phyloP scores from a whole-genome alignment of 768 basidiomycete species.

The Tephrocybe sp. region DNA sequence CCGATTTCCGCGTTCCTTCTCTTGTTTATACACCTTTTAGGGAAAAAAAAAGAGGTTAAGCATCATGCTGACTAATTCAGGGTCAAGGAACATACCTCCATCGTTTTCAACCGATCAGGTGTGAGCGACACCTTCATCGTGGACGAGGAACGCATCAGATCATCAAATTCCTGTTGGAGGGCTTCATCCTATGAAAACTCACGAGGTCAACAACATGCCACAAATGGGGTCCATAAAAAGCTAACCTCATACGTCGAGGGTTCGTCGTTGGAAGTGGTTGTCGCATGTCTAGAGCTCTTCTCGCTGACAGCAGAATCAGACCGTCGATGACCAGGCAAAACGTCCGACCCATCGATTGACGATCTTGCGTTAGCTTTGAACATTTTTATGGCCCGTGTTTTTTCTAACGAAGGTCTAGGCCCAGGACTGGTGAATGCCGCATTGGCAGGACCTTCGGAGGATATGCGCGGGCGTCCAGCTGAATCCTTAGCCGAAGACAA shows the following conservation, averaged over 20 bases:
- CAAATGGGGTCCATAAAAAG: no score
- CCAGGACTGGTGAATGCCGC: conserved; percentile 20
- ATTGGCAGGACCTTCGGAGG: conserved; percentile 38
- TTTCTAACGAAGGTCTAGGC: conserved; percentile 64
- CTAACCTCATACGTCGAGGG: conserved; percentile 36
- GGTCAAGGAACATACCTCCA: conserved; percentile 69
- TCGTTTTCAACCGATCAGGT: conserved; percentile 88
- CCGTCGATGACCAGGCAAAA: conserved; percentile 51
- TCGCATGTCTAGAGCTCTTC: conserved; percentile 36
- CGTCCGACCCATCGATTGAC: conserved; percentile 40
- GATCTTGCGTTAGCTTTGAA: conserved; percentile 42
- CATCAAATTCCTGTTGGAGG: conserved; percentile 83
- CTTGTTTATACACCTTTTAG: conserved; percentile 70
- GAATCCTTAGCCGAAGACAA: conserved; percentile 33
- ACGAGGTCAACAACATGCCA: conserved; percentile 9
- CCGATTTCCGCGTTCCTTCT: conserved; percentile 52
- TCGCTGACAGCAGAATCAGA: conserved; percentile 56
- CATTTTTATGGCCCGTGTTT: conserved; percentile 59
- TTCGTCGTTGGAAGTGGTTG: conserved; percentile 27
- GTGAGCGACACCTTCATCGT: conserved; percentile 97
- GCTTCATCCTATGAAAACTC: conserved; percentile 46
- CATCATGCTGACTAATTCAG: conserved; percentile 33
- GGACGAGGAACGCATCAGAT: conserved; percentile 83
- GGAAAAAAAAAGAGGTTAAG: conserved; percentile 18
- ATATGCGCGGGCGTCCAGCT: conserved; percentile 34